Evolutionary conservation across 768 basidiomycete genomes (phyloP), one percentile per base, ranked within the genome.

Genomic region (Dendrothele bispora): DNA sequence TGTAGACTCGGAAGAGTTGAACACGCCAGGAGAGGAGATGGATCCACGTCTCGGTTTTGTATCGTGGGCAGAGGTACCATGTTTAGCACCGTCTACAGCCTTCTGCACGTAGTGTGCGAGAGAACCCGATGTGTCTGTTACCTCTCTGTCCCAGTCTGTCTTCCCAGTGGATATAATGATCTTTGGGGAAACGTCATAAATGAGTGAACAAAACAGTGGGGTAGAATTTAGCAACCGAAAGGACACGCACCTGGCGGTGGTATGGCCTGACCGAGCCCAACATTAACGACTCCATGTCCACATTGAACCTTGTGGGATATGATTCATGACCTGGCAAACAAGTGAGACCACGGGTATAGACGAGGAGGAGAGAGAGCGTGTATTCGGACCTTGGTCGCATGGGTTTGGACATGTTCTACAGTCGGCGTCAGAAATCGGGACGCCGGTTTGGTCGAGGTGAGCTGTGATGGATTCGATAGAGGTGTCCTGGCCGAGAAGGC

Each of bases 101-200:
- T 55, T 48, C n/a, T 39, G 53, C 56, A 86, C 59, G 68, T 79
- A 66, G 50, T 82, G 75, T 5, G 94, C 89, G 21, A 98, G 80
- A 5, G 86, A 82, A 39, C 76, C 79, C 21, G 75, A 69, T 22
- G 80, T 86, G 49, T 84, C 79, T 2, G 87, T 86, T 50, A 98
- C 82, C 35, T 93, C 84, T 34, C 75, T 74, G 30, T 82, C 79
- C 95, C 95, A 98, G 69, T 98, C 92, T 17, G 83, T 75, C 66
- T 88, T 84, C 5, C 92, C 92, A 0, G 93, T 95, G 1, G 91
- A 94, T 44, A 98, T 88, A 27, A 98, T 73, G 27, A 95, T 75
- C 86, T 94, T 61, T 11, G 22, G 29, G 47, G 7, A 38, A 20
- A 38, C 39, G 41, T 39, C 21, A 28, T 18, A 14, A 39, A 35